Evolutionary conservation across 2,329 filamentous ascomycete species (phyloP), one percentile per base, ranked within the genome.

Genomic region (Trichoderma cornu-damae): DNA sequence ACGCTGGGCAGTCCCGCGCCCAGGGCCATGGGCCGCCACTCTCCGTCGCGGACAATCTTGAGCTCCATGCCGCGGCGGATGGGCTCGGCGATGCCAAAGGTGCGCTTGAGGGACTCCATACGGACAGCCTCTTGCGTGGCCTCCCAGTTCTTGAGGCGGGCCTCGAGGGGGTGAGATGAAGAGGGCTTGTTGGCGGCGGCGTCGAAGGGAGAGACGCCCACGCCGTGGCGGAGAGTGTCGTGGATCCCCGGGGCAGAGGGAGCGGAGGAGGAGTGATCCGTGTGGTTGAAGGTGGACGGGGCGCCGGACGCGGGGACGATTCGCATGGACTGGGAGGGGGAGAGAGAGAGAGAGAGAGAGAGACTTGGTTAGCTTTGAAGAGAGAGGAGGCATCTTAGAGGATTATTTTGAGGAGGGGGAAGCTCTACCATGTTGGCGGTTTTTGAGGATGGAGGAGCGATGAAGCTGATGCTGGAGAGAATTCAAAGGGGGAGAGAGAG

Each of bases 31-130:
- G 90, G 90, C 67, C 85, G 81, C 87, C 91, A 96, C 73, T 89
- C 85, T 62, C 90, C 87, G 60, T 87, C 85, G 61, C 84, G 78
- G 16, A 89, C 86, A 70, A 96, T 93, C 82, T 90, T 89, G 72
- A 96, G 80, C 79, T 99, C 94, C 94, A 99, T 96, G 61, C 87
- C 89, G 55, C 93, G 85, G 58, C 91, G 85, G 67, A 97, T 85
- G 3, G 94, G 94, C 81, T 97, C 94, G 24, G 89, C 90, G 67
- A 96, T 87, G 63, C 94, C 94, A 73, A 91, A 97, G 46, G 90
- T 86, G 64, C 90, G 88, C 63, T 90, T 86, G 67, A 97, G 83
- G 52, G 85, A 81, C 76, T 92, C 86, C 89, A 96, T 94, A 75
- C 95, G 94, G 70, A 96, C 75, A 32, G 78, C 73, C 67, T 96